phyloP scores from a whole-genome alignment of 176 grass and related monocot genomes.

The Cymbopogon citratus region DNA sequence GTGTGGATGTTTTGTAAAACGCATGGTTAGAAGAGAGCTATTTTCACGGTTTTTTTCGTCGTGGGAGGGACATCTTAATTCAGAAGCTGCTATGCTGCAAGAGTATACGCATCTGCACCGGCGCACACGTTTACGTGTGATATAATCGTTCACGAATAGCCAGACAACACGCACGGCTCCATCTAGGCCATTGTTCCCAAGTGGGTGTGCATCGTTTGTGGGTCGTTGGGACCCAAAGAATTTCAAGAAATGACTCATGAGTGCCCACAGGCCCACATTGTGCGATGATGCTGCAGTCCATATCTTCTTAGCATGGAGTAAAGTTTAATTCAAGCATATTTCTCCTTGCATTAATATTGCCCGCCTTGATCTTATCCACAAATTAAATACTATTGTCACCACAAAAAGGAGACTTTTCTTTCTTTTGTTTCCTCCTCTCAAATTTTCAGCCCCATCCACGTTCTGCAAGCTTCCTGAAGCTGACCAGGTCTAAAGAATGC shows the following conservation, averaged over 20 bases:
- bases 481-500: background rate
- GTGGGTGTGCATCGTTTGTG: background rate
- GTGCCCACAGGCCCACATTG: conserved; percentile 18
- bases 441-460: background rate
- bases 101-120: background rate
- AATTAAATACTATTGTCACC: conserved; percentile 39
- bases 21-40: too few relatives aligned
- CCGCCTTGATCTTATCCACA: conserved; percentile 6
- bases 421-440: background rate
- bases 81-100: background rate
- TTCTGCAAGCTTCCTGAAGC: conserved; percentile 11
- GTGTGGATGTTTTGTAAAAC: too few relatives aligned
- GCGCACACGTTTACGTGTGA: background rate
- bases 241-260: background rate
- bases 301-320: conserved; percentile 42
- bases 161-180: background rate
- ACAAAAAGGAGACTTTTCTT: conserved; percentile 20
- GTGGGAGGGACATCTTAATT: background rate
- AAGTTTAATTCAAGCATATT: conserved; percentile 48
- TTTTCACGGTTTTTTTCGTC: too few relatives aligned
- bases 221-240: conserved; percentile 6
- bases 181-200: background rate
- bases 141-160: background rate
- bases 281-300: conserved; percentile 22
- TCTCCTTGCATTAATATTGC: background rate